Conservation (phyloP, 129 eudicot species). For the Mikania micrantha region DNA sequence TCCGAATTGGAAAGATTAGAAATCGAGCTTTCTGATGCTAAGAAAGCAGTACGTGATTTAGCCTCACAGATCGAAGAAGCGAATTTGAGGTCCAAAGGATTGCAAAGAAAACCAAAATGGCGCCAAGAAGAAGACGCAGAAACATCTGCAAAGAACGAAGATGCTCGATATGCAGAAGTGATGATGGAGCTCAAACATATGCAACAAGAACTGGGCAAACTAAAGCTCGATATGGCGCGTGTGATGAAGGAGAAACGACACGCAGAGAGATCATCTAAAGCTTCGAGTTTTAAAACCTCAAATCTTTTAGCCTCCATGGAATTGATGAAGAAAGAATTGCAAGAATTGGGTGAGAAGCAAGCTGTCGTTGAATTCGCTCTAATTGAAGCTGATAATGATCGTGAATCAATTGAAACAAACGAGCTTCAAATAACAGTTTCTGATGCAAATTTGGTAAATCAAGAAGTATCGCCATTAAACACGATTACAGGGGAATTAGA, state of each 20-base stretch:
- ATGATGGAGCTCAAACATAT: constrained; percentile 41
- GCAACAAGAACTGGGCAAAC: constrained; percentile 49
- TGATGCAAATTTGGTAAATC: constrained; percentile 39
- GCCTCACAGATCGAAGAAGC: constrained; percentile 52
- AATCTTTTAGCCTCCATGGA: constrained; percentile 31
- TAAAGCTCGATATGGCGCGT: constrained; percentile 54
- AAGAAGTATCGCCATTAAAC: constrained; percentile 23
- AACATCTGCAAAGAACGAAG: constrained; percentile 11
- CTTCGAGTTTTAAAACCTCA: constrained; percentile 30
- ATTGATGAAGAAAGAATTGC: constrained; percentile 49
- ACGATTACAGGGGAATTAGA: constrained; percentile 37
- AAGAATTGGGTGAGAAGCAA: constrained; percentile 55
- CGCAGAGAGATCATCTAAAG: constrained; percentile 62
- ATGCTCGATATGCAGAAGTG: constrained; percentile 32
- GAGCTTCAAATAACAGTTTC: constrained; percentile 34
- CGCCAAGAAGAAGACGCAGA: constrained; percentile 19
- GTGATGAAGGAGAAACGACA: constrained; percentile 46
- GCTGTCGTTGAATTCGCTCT: constrained; percentile 68
- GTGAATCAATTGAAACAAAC: constrained; percentile 37
- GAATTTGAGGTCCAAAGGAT: constrained; percentile 37
- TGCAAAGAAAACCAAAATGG: constrained; percentile 29
- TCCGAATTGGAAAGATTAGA: constrained; percentile 41
- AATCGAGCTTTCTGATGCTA: constrained; percentile 49
- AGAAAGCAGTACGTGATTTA: constrained; percentile 46
- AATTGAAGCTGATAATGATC: constrained; percentile 67